Evolutionary conservation across 768 basidiomycete species (phyloP).

Genomic region (Leccinum olivaceopallidum): DNA sequence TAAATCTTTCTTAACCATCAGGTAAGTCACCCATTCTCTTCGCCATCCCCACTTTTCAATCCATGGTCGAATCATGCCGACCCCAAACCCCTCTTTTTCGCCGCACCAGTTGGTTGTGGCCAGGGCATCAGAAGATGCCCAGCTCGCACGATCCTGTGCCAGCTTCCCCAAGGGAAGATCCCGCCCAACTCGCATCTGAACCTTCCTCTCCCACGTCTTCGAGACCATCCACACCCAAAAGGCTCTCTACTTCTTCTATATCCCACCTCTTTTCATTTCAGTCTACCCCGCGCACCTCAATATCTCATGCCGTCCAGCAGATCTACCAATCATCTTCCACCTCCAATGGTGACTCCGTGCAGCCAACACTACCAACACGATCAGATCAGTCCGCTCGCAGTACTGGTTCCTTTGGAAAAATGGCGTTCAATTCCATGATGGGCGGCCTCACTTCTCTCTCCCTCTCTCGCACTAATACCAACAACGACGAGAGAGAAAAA

Average conservation of each 20-base stretch:
- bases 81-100: conserved; percentile 14
- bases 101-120: conserved; percentile 32
- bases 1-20: conserved; percentile 29
- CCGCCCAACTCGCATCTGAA: conserved; percentile 3
- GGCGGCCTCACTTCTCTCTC: conserved; percentile 66
- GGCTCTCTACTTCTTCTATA: conserved; percentile 27
- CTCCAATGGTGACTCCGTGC: conserved; percentile 11
- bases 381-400: conserved; percentile 38
- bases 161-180: conserved; percentile 19
- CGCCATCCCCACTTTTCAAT: conserved; percentile 11
- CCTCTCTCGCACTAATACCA: conserved; percentile 53
- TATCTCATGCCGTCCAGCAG: conserved; percentile 24
- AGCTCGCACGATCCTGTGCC: conserved; percentile 20
- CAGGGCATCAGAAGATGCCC: conserved; percentile 23
- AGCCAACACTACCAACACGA: conserved; percentile 21
- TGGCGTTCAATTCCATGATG: conserved; percentile 70
- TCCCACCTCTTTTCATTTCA: conserved; percentile 29
- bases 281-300: conserved; percentile 14
- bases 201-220: conserved; percentile 9
- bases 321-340: conserved; percentile 9
- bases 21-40: conserved; percentile 30
- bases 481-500: conserved; percentile 39
- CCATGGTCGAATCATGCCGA: conserved; percentile 26
- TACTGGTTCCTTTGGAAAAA: conserved; percentile 58
- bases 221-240: conserved; percentile 23